These are phyloP conservation scores for Apiotrichum akiyoshidainum DNA, from an alignment of 1,284 basidiomycete genomes.

Conservation along the genomic window DNA sequence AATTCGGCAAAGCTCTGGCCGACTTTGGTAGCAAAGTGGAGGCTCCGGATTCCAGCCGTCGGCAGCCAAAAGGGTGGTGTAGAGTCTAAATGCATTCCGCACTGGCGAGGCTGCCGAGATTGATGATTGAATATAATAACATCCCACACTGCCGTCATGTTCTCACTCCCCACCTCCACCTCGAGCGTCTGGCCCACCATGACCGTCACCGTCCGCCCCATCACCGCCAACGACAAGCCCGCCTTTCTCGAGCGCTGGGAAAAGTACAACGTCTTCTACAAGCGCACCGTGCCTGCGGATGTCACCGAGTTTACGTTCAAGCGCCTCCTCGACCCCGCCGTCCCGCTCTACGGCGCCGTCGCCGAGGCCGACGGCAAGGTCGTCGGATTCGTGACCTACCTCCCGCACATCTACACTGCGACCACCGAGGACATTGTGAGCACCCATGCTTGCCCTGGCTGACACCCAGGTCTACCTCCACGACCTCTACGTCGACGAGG, in stretches of 20 bases:
- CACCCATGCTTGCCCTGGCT: too few species aligned
- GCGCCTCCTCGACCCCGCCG: constrained; percentile 19
- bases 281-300: constrained; percentile 16
- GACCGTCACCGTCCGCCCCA: constrained; percentile 16
- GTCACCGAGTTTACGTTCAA: constrained; percentile 11
- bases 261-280: constrained; percentile 24
- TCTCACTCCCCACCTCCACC: too few species aligned
- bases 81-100: too few species aligned
- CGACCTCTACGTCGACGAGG: constrained; percentile 20
- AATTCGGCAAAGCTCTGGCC: too few species aligned
- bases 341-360: constrained; percentile 19
- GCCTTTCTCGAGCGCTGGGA: constrained; percentile 15
- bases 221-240: constrained; percentile 13
- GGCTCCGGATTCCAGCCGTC: too few species aligned
- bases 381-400: constrained; percentile 21
- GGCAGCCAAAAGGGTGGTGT: too few species aligned
- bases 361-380: constrained; percentile 13
- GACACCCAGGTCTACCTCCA: constrained; percentile 12
- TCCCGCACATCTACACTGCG: constrained; percentile 19
- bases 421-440: constrained; percentile 10
- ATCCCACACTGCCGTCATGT: too few species aligned
- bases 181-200: background rate
- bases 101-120: too few species aligned
- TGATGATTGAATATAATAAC: too few species aligned
- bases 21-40: too few species aligned